Evolutionary conservation across 2,329 filamentous ascomycete genomes (phyloP), one percentile per base, ranked within the genome.

Genomic region (Leptodontidium sp.): DNA sequence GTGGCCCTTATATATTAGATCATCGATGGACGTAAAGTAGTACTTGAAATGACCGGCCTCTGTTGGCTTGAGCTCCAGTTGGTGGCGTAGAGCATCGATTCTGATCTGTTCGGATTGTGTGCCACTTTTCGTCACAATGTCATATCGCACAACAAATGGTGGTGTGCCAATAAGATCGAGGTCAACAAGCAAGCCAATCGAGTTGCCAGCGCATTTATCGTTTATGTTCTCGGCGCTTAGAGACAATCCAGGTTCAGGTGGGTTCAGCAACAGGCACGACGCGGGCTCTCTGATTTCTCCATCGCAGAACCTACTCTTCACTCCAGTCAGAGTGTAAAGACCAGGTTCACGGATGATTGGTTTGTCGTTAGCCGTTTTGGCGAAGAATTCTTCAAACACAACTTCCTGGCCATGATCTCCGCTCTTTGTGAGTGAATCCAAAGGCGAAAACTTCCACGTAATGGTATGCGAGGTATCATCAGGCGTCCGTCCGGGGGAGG

Each of bases 191-290:
- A 99, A 86, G 50, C 96, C 96, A 70, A 99, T 93, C 0, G 96
- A 93, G 77, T 94, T 97, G 59, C 94, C 94, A 45, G 94, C 95
- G 79, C 96, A 99, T 78, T 97, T 97, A 80, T 99, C 96, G 64
- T 93, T 92, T 53, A 99, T 94, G 71, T 94, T 91, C 74, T 97
- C 92, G 7, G 89, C 86, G 40, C 86, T 87, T 61, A 99, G 83
- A 4, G 88, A 84, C 68, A 99, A 80, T 66, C 91, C 88, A 11
- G 96, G 96, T 80, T 97, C 91, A 0, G 96, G 90, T 5, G 96
- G 96, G 73, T 98, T 99, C 73, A 97, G 86, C 65, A 99, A 83
- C 68, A 97, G 85, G 79, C 95, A 98, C n/a, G 94, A 96, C 2
- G 95, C 93, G 35, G 96, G 96, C 79, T 99, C 96, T 72, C 95